phyloP scores from a whole-genome alignment of 2,329 filamentous ascomycete species.

The Fusarium sp. region DNA sequence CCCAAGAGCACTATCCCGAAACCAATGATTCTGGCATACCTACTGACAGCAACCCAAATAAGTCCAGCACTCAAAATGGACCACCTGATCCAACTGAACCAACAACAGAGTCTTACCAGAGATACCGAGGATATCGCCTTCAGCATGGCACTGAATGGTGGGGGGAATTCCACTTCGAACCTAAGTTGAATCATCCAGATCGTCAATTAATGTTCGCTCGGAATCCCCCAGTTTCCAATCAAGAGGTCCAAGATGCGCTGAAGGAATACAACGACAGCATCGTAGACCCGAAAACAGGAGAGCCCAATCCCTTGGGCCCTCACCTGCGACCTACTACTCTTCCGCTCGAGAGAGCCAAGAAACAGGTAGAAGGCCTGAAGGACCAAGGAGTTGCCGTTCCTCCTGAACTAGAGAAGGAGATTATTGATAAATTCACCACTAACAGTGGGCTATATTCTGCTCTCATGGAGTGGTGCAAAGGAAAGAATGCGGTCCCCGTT shows the following conservation, averaged over 20 bases:
- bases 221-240: constrained; percentile 7
- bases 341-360: constrained; percentile 18
- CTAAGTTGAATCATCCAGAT: constrained; percentile 9
- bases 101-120: background rate
- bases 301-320: constrained; percentile 1
- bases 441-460: constrained; percentile 18
- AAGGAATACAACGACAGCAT: background rate
- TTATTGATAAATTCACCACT: constrained; percentile 5
- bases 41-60: no score
- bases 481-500: constrained; percentile 5
- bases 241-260: background rate
- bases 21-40: background rate
- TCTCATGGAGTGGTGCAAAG: constrained; percentile 21
- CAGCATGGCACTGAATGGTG: constrained; percentile 9
- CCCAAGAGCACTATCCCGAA: background rate
- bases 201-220: constrained; percentile 15
- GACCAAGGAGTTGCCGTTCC: constrained; percentile 3
- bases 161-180: background rate
- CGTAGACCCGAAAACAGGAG: background rate
- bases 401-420: constrained; percentile 2
- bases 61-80: background rate
- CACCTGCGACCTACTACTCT: constrained; percentile 29
- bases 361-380: constrained; percentile 9
- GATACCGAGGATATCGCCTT: background rate
- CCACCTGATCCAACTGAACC: background rate